These are phyloP conservation scores for Kondoa malvinella DNA, from an alignment of 768 basidiomycete species.

Conservation along the genomic window DNA sequence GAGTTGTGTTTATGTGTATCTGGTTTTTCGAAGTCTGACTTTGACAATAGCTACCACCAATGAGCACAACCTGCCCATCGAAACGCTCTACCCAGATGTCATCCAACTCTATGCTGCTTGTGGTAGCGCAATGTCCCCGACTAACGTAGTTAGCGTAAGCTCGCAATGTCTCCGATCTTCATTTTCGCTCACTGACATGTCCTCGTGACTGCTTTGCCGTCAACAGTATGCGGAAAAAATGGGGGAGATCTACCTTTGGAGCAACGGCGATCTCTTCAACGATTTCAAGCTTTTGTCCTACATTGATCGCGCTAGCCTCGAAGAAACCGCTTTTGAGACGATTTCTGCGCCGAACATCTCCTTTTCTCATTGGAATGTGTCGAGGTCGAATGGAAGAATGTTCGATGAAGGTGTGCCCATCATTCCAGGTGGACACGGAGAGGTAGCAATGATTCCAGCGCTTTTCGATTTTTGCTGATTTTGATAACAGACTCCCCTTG, in stretches of 20 bases:
- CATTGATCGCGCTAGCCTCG: not conserved
- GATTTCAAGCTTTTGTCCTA: not conserved
- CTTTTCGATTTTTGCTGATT: too few relatives aligned
- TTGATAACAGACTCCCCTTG: not conserved
- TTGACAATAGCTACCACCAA: not conserved
- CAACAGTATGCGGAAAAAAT: not conserved
- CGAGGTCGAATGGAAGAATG: not conserved
- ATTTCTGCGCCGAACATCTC: not conserved
- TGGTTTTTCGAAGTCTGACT: not conserved
- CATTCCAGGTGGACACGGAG: not conserved
- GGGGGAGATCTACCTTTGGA: not conserved
- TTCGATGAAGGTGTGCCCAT: not conserved
- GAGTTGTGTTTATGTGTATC: not conserved
- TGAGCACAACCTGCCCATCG: not conserved
- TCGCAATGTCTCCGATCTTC: not conserved
- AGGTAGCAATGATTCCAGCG: too few relatives aligned
- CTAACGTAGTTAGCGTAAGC: not conserved
- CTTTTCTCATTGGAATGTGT: not conserved
- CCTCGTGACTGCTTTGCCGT: not conserved
- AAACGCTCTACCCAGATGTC: not conserved
- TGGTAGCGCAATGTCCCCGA: not conserved
- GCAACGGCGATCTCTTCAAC: not conserved
- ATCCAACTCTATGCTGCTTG: not conserved
- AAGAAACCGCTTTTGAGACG: not conserved
- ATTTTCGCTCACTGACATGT: too few relatives aligned